Base-by-base conservation (phyloP, 2,329 filamentous ascomycete genomes). In the Xylariaceae sp. region DNA sequence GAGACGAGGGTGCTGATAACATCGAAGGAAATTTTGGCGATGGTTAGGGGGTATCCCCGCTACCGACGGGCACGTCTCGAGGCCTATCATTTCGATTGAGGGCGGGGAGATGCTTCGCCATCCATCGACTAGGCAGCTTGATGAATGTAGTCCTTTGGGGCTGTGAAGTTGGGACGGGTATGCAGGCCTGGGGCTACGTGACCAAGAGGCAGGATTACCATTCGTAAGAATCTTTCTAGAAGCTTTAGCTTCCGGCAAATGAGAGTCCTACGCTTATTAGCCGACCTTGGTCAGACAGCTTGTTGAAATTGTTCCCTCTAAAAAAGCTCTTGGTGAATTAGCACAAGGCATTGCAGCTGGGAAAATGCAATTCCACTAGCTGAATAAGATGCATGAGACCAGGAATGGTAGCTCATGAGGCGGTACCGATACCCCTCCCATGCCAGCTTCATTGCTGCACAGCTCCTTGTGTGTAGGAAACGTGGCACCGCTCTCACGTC, bases 401-500 rank as follows among this genome's bases (percentile, higher is more conserved):
- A 29, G 26, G 26, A 52, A 49, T 44, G 58, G 46, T 36, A 55
- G 17, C 51, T 39, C 21, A 11, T 43, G 46, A 50, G 40, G 54
- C 50, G 24, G 45, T 48, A 44, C 41, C 19, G 24, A 33, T 39
- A 33, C n/a, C 28, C 14, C 33, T 47, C 33, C 29, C 26, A 21
- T 29, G 11, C 16, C n/a, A 47, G 45, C 33, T 41, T 46, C 34
- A 26, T 19, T 51, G 19, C 36, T 53, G 49, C 49, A 44, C 31
- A 48, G 24, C 17, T 54, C 19, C 26, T 34, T 16, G 16, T 37
- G 29, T 26, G 39, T 37, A 2, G 29, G 23, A 49, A 28, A 61
- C 58, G 58, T 61, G 58, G 58, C 58, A 54, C 55, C 55, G 44
- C 54, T 49, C 28, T 41, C 23, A 26, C 43, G 16, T 41, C 12